These are phyloP conservation scores for Kluyveromyces wickerhamii DNA, from an alignment of 805 yeast genomes.

Conservation along the genomic window DNA sequence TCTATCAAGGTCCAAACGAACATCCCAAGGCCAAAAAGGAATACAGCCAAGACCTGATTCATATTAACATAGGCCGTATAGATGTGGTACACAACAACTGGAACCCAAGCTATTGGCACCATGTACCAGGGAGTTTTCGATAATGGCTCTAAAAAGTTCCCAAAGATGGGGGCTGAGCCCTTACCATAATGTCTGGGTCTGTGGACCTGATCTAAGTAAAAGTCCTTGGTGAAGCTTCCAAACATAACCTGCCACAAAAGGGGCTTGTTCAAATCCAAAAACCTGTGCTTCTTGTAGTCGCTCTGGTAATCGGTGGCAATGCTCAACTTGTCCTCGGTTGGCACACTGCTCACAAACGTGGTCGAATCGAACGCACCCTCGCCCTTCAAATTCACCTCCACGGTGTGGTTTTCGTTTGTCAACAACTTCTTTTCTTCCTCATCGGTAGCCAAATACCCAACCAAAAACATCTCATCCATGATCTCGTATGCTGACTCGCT, in stretches of 20 bases:
- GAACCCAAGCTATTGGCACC: constrained; percentile 82
- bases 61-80: constrained; percentile 48
- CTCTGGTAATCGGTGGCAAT: constrained; percentile 69
- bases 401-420: constrained; percentile 50
- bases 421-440: constrained; percentile 70
- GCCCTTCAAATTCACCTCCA: constrained; percentile 46
- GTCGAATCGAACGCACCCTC: constrained; percentile 40
- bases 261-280: constrained; percentile 79
- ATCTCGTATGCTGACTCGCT: constrained; percentile 81
- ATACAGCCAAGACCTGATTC: constrained; percentile 37
- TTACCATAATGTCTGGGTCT: constrained; percentile 97
- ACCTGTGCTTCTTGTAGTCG: constrained; percentile 72
- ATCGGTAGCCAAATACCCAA: constrained; percentile 76
- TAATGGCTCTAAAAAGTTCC: constrained; percentile 88
- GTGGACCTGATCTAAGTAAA: constrained; percentile 92
- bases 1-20: constrained; percentile 92
- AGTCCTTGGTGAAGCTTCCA: constrained; percentile 73
- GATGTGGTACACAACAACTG: constrained; percentile 60
- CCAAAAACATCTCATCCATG: constrained; percentile 68
- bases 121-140: constrained; percentile 93
- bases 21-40: constrained; percentile 70
- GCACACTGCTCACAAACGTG: constrained; percentile 50
- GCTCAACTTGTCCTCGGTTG: constrained; percentile 62
- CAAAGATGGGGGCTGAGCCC: constrained; percentile 93
- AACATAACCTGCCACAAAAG: constrained; percentile 71